These are phyloP conservation scores for Helminthosporium solani DNA, from an alignment of 2,329 filamentous ascomycete genomes.

Conservation along the genomic window DNA sequence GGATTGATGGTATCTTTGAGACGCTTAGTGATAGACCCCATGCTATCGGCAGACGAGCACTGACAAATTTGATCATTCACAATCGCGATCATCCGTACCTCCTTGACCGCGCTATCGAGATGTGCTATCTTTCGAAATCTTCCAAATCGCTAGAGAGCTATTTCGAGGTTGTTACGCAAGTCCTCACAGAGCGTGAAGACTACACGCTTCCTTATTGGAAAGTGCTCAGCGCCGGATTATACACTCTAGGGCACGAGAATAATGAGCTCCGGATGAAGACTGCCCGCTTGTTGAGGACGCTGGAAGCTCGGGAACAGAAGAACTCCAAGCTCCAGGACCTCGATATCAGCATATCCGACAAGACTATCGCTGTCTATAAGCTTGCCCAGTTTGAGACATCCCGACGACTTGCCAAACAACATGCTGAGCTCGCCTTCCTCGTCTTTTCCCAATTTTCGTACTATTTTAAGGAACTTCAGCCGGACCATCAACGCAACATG, in stretches of 20 bases:
- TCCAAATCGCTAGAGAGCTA: slow-evolving; percentile 91
- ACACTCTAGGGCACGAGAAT: slow-evolving; percentile 88
- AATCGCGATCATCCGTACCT: slow-evolving; percentile 86
- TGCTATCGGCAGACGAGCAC: slow-evolving; percentile 79
- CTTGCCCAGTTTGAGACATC: slow-evolving; percentile 96
- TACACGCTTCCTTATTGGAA: slow-evolving; percentile 89
- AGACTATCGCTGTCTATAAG: slow-evolving; percentile 97
- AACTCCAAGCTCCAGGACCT: slow-evolving; percentile 95
- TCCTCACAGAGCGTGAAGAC: slow-evolving; percentile 78
- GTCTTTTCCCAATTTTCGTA: slow-evolving; percentile 94
- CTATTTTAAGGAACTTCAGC: slow-evolving; percentile 85
- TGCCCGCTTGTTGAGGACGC: slow-evolving; percentile 71
- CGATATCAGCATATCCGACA: slow-evolving; percentile 97
- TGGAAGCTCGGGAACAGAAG: slow-evolving; percentile 80
- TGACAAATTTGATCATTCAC: slow-evolving; percentile 86
- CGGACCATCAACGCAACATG: slow-evolving; percentile 85
- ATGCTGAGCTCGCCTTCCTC: slow-evolving; percentile 85
- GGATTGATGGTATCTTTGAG: slow-evolving; percentile 94
- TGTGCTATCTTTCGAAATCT: slow-evolving; percentile 81
- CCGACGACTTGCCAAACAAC: slow-evolving; percentile 81
- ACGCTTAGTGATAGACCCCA: slow-evolving; percentile 90
- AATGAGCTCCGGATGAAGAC: slow-evolving; percentile 88
- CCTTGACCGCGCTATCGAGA: slow-evolving; percentile 84
- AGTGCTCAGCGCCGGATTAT: slow-evolving; percentile 81
- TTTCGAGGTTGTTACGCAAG: slow-evolving; percentile 86